Conservation (phyloP, 805 yeast genomes). For the Komagataella pastoris region DNA sequence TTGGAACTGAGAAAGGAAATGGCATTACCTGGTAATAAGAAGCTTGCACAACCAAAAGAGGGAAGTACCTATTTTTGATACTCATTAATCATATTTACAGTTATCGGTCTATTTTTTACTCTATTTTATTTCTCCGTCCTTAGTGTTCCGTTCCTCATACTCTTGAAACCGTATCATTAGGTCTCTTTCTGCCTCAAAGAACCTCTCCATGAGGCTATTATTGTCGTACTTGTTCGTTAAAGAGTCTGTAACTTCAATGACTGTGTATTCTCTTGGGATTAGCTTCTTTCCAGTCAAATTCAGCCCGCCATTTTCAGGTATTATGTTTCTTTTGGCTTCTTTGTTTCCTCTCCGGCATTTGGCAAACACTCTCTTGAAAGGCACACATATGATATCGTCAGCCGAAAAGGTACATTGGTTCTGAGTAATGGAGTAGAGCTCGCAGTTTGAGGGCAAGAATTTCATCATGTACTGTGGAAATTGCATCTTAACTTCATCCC, state of each 20-base stretch:
- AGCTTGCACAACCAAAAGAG: conserved; percentile 84
- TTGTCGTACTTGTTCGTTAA: conserved; percentile 18
- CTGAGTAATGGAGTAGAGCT: conserved; percentile 28
- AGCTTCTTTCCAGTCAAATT: conserved; percentile 6
- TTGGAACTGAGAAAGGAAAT: conserved; percentile 82
- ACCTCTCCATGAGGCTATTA: conserved; percentile 11
- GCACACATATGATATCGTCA: conserved; percentile 27
- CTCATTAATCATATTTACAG: neutral
- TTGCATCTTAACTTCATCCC: conserved; percentile 19
- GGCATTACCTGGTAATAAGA: conserved; percentile 76
- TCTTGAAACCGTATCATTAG: conserved; percentile 12
- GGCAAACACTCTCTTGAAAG: conserved; percentile 33
- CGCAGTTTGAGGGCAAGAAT: conserved; percentile 9
- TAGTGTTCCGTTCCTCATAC: neutral
- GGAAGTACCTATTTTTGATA: conserved; percentile 37
- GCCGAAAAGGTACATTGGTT: conserved; percentile 33
- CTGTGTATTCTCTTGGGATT: conserved; percentile 10
- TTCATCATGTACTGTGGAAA: conserved; percentile 8
- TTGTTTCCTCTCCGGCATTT: conserved; percentile 21
- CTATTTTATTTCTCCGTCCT: neutral
- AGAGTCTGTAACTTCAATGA: conserved; percentile 24
- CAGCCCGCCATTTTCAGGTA: conserved; percentile 1
- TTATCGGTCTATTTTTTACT: neutral
- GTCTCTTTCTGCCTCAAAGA: conserved; percentile 17
- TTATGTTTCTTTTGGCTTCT: conserved; percentile 9